phyloP scores from a whole-genome alignment of 164 flowering plant genomes.

The Stephania yunnanensis region DNA sequence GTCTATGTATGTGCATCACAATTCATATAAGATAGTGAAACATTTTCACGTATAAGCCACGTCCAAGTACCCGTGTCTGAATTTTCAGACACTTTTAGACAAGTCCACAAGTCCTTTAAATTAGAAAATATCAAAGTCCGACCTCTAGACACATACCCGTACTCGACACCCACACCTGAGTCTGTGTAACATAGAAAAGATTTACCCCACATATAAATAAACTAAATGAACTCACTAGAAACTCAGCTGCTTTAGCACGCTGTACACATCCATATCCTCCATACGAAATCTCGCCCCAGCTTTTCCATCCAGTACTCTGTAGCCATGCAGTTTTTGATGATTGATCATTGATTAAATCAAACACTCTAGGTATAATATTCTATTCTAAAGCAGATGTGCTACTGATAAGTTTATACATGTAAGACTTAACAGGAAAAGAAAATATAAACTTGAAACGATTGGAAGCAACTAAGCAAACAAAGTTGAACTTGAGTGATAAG shows the following conservation, averaged over 20 bases:
- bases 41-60: neutral
- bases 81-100: too few species aligned
- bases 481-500: too few species aligned
- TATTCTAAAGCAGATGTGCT: too few species aligned
- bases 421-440: neutral
- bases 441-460: neutral
- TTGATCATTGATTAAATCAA: too few species aligned
- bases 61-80: too few species aligned
- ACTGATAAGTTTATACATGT: too few species aligned
- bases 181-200: neutral
- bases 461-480: neutral
- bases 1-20: too few species aligned
- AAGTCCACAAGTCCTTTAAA: too few species aligned
- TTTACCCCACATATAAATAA: neutral
- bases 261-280: slow-evolving; percentile 67
- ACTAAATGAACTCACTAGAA: slow-evolving; percentile 43
- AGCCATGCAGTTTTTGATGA: neutral
- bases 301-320: slow-evolving; percentile 94
- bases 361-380: too few species aligned
- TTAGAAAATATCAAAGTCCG: too few species aligned
- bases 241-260: slow-evolving; percentile 89
- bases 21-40: neutral
- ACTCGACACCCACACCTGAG: neutral
- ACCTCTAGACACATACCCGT: too few species aligned
- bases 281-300: slow-evolving; percentile 98